A percentile compares a stretch with the other conserved stretches of the same genome.
phyloP scores from a whole-genome alignment of 1,284 basidiomycete genomes.

The Heterobasidion annosum region DNA sequence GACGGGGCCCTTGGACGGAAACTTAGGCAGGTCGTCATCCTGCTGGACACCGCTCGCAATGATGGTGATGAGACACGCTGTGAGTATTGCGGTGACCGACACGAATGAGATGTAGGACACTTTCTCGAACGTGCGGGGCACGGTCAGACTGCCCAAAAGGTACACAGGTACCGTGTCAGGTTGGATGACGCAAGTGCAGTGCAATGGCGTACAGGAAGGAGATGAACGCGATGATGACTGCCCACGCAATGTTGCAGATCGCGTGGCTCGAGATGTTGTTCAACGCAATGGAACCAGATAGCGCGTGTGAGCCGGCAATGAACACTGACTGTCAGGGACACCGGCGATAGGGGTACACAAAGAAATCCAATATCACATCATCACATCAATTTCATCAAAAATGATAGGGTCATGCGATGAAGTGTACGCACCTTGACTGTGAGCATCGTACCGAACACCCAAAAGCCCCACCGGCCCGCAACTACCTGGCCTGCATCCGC shows the following conservation, averaged over 20 bases:
- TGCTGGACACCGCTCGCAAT: constrained; percentile 1
- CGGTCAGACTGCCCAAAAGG: not conserved
- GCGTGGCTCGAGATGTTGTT: constrained; percentile 3
- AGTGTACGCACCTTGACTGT: constrained; percentile 1
- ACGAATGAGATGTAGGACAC: constrained; percentile 8
- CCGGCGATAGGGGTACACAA: no score
- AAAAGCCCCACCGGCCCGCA: constrained; percentile 3
- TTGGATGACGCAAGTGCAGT: not conserved
- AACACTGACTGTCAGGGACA: constrained; percentile 1
- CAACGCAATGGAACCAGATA: constrained; percentile 2
- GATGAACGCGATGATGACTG: constrained; percentile 2
- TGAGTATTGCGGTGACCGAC: constrained; percentile 3
- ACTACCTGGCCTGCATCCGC: constrained; percentile 6
- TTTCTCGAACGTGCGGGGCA: constrained; percentile 7
- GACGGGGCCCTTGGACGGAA: constrained; percentile 1
- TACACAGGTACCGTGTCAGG: no score
- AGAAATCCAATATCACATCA: not conserved
- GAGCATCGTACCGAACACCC: constrained; percentile 5
- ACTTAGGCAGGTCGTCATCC: constrained; percentile 1
- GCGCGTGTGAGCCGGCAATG: constrained; percentile 5
- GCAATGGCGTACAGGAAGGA: constrained; percentile 1
- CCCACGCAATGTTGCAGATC: constrained; percentile 3
- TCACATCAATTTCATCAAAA: not conserved
- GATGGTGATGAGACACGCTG: constrained; percentile 6
- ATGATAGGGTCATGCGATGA: not conserved